phyloP scores from a whole-genome alignment of 768 basidiomycete genomes.

The Macrolepiota fuliginosa region DNA sequence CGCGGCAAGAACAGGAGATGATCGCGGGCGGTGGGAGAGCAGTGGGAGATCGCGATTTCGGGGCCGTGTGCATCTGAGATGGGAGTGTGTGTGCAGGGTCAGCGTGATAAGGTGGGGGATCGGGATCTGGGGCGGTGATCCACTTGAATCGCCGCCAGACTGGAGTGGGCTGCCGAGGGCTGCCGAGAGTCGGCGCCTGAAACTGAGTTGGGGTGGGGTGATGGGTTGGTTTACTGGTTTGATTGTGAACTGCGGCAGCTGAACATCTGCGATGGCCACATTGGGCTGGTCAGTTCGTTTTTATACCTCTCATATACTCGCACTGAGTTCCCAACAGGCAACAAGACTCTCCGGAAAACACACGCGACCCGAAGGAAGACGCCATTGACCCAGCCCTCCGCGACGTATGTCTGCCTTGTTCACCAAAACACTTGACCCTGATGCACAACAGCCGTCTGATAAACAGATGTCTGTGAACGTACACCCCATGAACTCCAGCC shows the following conservation, averaged over 20 bases:
- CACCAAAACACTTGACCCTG: neutral
- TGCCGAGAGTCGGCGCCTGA: slow-evolving; percentile 1
- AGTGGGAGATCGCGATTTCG: slow-evolving; percentile 16
- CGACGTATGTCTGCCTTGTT: slow-evolving; percentile 22
- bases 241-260: slow-evolving; percentile 13
- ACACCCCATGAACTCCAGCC: slow-evolving; percentile 3
- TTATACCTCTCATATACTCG: slow-evolving; percentile 28
- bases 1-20: slow-evolving; percentile 2
- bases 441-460: slow-evolving; percentile 1
- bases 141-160: slow-evolving; percentile 15
- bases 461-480: slow-evolving; percentile 13
- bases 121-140: slow-evolving; percentile 17
- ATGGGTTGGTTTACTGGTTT: slow-evolving; percentile 15
- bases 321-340: slow-evolving; percentile 21
- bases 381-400: slow-evolving; percentile 29
- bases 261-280: slow-evolving; percentile 24
- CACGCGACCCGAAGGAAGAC: slow-evolving; percentile 16
- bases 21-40: neutral
- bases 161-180: neutral
- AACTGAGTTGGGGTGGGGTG: slow-evolving; percentile 3
- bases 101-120: slow-evolving; percentile 30
- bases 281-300: slow-evolving; percentile 29
- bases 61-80: slow-evolving; percentile 12
- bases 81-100: slow-evolving; percentile 31
- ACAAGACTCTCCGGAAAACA: slow-evolving; percentile 16